Evolutionary conservation across 1,284 basidiomycete species (phyloP).

Genomic region (Polyporus tsugae): DNA sequence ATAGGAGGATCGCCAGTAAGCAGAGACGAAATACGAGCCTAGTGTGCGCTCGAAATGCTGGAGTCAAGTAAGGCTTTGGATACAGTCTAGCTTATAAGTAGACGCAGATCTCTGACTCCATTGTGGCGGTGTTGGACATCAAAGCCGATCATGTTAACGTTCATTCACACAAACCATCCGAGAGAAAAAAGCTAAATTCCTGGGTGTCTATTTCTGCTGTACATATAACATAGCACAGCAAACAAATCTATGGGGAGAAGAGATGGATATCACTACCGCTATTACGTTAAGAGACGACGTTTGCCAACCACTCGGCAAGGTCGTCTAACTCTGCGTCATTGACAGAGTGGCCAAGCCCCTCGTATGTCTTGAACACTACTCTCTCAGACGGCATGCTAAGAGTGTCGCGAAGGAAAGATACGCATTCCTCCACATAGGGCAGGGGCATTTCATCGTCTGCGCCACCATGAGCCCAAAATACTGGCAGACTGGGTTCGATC

Average conservation of each 20-base stretch:
- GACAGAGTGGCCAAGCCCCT: conserved; percentile 46
- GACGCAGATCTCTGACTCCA: conserved; percentile 11
- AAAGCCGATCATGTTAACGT: conserved; percentile 5
- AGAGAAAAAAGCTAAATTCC: not conserved
- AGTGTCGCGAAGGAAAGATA: conserved; percentile 43
- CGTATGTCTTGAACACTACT: conserved; percentile 44
- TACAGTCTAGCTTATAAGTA: not conserved
- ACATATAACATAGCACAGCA: not conserved
- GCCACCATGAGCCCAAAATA: conserved; percentile 53
- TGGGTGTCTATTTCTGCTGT: not conserved
- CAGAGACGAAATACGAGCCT: not conserved
- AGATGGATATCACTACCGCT: not conserved
- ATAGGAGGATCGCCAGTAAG: not conserved
- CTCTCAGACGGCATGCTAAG: conserved; percentile 39
- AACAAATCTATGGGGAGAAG: not conserved
- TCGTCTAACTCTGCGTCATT: conserved; percentile 48
- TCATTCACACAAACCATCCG: not conserved
- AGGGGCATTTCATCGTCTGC: conserved; percentile 49
- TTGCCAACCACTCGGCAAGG: conserved; percentile 52
- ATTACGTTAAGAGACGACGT: conserved; percentile 23
- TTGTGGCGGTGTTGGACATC: conserved; percentile 19
- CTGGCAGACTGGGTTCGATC: conserved; percentile 45
- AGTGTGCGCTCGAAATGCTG: not conserved
- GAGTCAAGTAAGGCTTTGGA: conserved; percentile 1
- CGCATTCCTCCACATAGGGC: conserved; percentile 44